Evolutionary conservation across 2,329 filamentous ascomycete genomes (phyloP).

Genomic region (Pleurostoma richardsiae): DNA sequence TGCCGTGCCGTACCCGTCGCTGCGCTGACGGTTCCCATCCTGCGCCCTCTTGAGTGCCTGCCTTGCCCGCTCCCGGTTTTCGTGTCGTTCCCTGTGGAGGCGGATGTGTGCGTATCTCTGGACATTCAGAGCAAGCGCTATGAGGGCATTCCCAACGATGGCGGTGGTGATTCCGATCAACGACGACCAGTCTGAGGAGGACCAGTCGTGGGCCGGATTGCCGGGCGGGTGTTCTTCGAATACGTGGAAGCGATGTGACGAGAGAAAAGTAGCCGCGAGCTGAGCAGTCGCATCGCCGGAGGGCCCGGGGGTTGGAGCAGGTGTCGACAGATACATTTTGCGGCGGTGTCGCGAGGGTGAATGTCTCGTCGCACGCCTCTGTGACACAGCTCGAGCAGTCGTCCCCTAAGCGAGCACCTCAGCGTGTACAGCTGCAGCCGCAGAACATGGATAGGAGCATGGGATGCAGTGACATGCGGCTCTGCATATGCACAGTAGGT

Average conservation of each 20-base stretch:
- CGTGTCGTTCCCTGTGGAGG: conserved; percentile 65
- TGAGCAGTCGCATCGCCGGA: no score
- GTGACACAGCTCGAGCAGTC: no score
- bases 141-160: conserved; percentile 87
- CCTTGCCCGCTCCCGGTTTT: conserved; percentile 49
- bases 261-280: no score
- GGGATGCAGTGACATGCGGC: no score
- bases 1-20: conserved; percentile 18
- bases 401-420: no score
- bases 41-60: conserved; percentile 44
- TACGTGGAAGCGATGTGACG: no score
- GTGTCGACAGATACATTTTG: neutral
- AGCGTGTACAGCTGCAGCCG: no score
- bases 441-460: no score
- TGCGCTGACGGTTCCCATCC: conserved; percentile 15
- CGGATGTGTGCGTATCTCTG: conserved; percentile 93
- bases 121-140: conserved; percentile 92
- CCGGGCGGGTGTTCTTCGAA: conserved; percentile 5
- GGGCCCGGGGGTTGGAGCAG: neutral
- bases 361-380: no score
- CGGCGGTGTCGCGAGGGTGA: neutral
- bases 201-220: conserved; percentile 18
- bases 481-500: no score
- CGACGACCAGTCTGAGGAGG: conserved; percentile 67
- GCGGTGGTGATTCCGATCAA: conserved; percentile 92